Conservation (phyloP, 495 filamentous ascomycete species). For the Podospora sp. region DNA sequence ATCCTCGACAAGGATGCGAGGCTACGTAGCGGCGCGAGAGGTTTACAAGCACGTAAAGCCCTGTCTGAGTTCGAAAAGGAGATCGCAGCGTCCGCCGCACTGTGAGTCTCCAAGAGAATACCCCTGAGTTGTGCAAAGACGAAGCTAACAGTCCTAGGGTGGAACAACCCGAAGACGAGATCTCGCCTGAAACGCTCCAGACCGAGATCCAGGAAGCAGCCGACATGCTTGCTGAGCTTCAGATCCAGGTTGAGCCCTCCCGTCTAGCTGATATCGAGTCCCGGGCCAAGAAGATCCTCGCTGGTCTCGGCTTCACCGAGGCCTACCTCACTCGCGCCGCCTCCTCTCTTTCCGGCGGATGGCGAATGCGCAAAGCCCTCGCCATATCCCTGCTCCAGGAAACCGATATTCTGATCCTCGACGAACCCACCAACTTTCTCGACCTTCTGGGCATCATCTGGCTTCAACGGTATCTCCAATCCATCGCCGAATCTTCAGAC, state of each 20-base stretch:
- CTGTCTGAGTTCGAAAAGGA: constrained; percentile 65
- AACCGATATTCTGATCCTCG: constrained; percentile 79
- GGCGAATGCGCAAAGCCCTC: constrained; percentile 73
- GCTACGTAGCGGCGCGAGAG: constrained; percentile 70
- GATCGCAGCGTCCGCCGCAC: constrained; percentile 54
- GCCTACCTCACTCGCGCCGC: constrained; percentile 58
- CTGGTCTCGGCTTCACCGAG: constrained; percentile 73
- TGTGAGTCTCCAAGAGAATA: constrained; percentile 43
- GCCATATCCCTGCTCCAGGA: constrained; percentile 67
- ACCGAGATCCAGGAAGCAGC: constrained; percentile 64
- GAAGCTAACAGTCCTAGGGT: constrained; percentile 43
- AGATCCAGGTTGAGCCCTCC: constrained; percentile 59
- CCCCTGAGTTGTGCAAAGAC: neutral
- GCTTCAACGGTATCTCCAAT: constrained; percentile 70
- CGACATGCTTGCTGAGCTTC: constrained; percentile 64
- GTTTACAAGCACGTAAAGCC: constrained; percentile 70
- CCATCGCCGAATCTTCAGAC: constrained; percentile 42
- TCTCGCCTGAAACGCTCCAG: constrained; percentile 55
- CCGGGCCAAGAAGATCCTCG: constrained; percentile 63
- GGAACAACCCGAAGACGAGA: constrained; percentile 55
- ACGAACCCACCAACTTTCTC: constrained; percentile 86
- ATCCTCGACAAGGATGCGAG: constrained; percentile 72
- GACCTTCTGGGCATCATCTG: constrained; percentile 82
- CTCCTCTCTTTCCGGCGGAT: constrained; percentile 72
- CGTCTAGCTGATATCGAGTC: constrained; percentile 57